These are phyloP conservation scores for Zasmidium citrigriseum DNA, from an alignment of 2,329 filamentous ascomycete species.

Conservation along the genomic window DNA sequence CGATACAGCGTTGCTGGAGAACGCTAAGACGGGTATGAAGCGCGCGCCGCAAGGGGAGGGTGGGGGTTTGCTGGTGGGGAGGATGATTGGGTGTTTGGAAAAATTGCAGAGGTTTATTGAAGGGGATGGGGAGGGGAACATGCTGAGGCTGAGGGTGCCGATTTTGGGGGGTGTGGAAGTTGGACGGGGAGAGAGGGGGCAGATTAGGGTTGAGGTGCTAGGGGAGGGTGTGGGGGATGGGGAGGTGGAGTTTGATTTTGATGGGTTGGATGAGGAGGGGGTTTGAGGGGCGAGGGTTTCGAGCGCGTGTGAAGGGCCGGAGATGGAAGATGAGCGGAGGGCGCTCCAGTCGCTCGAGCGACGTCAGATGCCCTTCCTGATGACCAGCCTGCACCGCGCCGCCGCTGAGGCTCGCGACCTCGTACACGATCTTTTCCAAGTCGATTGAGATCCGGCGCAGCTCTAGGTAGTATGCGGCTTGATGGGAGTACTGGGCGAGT, in stretches of 20 bases:
- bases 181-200: background rate
- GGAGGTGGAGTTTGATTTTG: background rate
- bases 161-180: background rate
- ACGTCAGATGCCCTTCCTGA: too few species aligned
- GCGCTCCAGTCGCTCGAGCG: too few species aligned
- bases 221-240: background rate
- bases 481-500: too few species aligned
- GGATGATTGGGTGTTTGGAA: background rate
- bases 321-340: too few species aligned
- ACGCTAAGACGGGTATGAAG: slow-evolving; percentile 8
- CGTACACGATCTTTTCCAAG: too few species aligned
- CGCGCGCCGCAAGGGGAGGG: background rate
- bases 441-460: too few species aligned
- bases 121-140: background rate
- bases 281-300: too few species aligned
- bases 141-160: background rate
- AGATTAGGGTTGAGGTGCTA: background rate
- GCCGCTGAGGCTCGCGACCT: too few species aligned
- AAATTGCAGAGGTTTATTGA: background rate
- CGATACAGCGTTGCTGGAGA: slow-evolving; percentile 6
- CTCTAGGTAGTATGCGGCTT: too few species aligned
- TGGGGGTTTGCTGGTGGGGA: background rate
- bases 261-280: background rate
- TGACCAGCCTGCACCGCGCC: too few species aligned
- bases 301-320: too few species aligned